Base-by-base conservation (phyloP, 2,329 filamentous ascomycete species). In the Botrytis deweyae region DNA sequence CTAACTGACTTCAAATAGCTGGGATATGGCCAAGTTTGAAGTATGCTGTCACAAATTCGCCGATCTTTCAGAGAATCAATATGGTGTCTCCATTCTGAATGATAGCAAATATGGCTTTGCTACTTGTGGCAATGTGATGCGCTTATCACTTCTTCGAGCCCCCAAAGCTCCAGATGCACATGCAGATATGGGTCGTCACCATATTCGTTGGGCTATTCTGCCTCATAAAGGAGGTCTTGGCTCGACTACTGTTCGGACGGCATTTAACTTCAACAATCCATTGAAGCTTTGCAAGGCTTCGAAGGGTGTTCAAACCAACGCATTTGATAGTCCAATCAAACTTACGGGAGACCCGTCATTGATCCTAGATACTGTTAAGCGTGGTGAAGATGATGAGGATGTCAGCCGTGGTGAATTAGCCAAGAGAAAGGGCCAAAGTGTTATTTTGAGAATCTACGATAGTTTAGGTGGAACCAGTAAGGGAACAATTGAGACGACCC, bases 1-100 rank as follows among this genome's bases (percentile, higher is more conserved):
- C 79, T 83, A 67, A 76, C 79, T 83, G 74, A 83, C 75, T 38
- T 40, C 68, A 33, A 66, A 3, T 73, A 88, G 89, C 78, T 97
- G 94, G 94, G 94, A 97, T 81, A 97, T 97, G 94, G 95, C 95
- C 80, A 97, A 97, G 80, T 98, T 98, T 79, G 95, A 98, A 84
- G 95, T 98, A 70, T 97, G 94, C 86, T 95, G 93, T 82, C 95
- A 98, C 85, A 95, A 95, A 81, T 98, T 93, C 86, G 95, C 95
- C 18, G 95, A 98, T 82, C 85, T 98, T 40, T 95, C 92, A 0
- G 95, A 98, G 82, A 87, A 93, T 80, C 92, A 91, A 71, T 97
- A 97, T 79, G 95, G 95, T 76, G 94, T 98, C 12, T 95, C 93
- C 3, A 93, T 98, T 76, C 87, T 98, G 74, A 98, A 98, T 80